Evolutionary conservation across 345 rosid genomes (phyloP).

Genomic region (Eucalyptus microcorys): DNA sequence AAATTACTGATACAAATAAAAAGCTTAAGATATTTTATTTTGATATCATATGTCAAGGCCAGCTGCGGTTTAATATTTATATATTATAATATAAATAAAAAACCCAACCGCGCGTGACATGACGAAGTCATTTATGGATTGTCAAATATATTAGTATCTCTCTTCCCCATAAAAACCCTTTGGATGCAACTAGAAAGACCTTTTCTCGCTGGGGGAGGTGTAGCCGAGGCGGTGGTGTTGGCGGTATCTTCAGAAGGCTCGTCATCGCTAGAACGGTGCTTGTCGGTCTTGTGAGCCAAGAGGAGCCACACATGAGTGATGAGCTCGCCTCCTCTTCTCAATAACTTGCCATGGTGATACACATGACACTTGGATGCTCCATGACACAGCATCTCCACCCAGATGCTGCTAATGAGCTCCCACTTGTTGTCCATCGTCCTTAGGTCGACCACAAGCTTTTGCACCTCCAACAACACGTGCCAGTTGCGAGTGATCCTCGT

Average conservation of each 20-base stretch:
- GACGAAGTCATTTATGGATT: background rate
- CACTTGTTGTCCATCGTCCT: background rate
- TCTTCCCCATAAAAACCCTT: background rate
- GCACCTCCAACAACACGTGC: background rate
- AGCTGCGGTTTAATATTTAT: too few relatives aligned
- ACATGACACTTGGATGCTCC: background rate
- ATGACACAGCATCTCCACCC: conserved; percentile 3
- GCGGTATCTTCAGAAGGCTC: background rate
- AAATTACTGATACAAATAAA: too few relatives aligned
- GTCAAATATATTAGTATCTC: background rate
- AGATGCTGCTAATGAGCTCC: background rate
- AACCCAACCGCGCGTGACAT: background rate
- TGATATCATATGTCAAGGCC: too few relatives aligned
- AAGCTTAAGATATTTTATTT: too few relatives aligned
- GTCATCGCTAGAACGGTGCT: background rate
- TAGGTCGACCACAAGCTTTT: background rate
- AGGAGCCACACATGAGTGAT: background rate
- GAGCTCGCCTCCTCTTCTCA: background rate
- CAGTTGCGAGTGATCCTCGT: background rate
- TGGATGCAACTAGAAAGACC: background rate
- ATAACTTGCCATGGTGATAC: background rate
- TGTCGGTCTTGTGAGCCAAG: background rate
- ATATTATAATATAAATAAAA: too few relatives aligned
- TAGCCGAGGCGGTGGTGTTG: background rate
- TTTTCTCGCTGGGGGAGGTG: background rate